Conservation (phyloP, 805 yeast genomes). For the Saturnispora bothae region DNA sequence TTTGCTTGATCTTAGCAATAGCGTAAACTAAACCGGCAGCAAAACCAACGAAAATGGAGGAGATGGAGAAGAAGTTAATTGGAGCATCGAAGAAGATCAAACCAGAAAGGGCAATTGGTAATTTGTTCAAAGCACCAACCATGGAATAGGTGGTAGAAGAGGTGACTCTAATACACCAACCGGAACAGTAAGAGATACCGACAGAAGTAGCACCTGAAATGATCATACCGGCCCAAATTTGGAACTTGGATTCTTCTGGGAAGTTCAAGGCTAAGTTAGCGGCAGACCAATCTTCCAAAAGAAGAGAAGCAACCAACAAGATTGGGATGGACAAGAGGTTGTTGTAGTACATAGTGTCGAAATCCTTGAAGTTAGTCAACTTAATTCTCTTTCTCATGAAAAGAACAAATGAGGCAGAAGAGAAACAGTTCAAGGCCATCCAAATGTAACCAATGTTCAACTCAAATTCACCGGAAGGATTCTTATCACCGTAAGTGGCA, state of each 20-base stretch:
- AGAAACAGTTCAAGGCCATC: conserved; percentile 93
- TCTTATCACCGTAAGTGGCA: conserved; percentile 74
- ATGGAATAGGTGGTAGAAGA: conserved; percentile 97
- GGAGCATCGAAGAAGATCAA: conserved; percentile 91
- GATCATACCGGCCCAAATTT: conserved; percentile 73
- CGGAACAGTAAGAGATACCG: conserved; percentile 97
- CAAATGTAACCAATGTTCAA: conserved; percentile 79
- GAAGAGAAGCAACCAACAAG: conserved; percentile 59
- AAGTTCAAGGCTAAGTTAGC: conserved; percentile 67
- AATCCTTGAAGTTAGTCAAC: conserved; percentile 92
- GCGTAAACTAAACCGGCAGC: conserved; percentile 94
- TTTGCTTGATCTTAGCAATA: conserved; percentile 88
- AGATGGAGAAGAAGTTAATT: conserved; percentile 78
- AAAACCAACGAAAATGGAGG: conserved; percentile 89
- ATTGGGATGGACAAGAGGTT: conserved; percentile 90
- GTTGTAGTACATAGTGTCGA: conserved; percentile 97
- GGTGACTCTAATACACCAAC: conserved; percentile 99
- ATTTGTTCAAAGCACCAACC: conserved; percentile 98
- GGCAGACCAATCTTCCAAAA: conserved; percentile 89
- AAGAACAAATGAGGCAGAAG: conserved; percentile 88
- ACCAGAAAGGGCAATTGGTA: conserved; percentile 95
- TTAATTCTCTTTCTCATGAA: conserved; percentile 97
- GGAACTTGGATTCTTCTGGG: conserved; percentile 57
- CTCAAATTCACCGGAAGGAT: conserved; percentile 30
- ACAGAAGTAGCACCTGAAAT: conserved; percentile 91